Conservation (phyloP, 2,329 filamentous ascomycete genomes). For the Ophiosphaerella narmari region DNA sequence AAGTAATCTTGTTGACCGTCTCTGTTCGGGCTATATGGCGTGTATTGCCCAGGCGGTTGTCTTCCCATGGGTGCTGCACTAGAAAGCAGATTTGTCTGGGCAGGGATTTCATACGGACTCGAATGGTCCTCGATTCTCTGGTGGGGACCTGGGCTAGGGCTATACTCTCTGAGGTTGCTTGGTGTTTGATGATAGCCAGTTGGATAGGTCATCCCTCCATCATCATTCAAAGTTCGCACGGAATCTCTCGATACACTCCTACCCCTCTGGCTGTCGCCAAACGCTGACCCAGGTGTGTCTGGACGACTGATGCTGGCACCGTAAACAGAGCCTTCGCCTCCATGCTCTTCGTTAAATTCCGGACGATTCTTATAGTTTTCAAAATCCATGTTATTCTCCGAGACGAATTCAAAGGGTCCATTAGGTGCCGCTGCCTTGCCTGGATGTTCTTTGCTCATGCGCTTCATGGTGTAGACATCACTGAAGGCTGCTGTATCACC, state of each 20-base stretch:
- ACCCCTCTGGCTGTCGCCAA: constrained; percentile 28
- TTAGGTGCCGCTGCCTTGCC: constrained; percentile 53
- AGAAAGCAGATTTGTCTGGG: constrained; percentile 31
- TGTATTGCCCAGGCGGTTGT: constrained; percentile 25
- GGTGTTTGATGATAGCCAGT: constrained; percentile 55
- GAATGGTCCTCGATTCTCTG: constrained; percentile 27
- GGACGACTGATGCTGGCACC: constrained; percentile 65
- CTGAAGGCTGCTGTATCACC: constrained; percentile 72
- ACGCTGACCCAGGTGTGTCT: constrained; percentile 59
- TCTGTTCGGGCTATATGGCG: constrained; percentile 36
- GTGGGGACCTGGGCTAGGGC: constrained; percentile 42
- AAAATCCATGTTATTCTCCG: constrained; percentile 85
- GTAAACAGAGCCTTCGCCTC: constrained; percentile 66
- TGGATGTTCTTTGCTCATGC: constrained; percentile 68
- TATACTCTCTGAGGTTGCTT: constrained; percentile 48
- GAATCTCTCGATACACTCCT: constrained; percentile 33
- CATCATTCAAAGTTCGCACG: constrained; percentile 34
- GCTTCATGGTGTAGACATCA: constrained; percentile 78
- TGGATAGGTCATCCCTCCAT: constrained; percentile 50
- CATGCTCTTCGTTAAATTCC: constrained; percentile 85
- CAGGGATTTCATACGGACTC: constrained; percentile 28
- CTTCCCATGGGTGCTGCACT: constrained; percentile 43
- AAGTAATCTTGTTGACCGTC: constrained; percentile 31
- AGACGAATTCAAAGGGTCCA: constrained; percentile 83
- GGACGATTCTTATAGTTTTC: constrained; percentile 88